Evolutionary conservation across 352 stramenopile genomes (phyloP).

Genomic region (Phytopythium vexans): DNA sequence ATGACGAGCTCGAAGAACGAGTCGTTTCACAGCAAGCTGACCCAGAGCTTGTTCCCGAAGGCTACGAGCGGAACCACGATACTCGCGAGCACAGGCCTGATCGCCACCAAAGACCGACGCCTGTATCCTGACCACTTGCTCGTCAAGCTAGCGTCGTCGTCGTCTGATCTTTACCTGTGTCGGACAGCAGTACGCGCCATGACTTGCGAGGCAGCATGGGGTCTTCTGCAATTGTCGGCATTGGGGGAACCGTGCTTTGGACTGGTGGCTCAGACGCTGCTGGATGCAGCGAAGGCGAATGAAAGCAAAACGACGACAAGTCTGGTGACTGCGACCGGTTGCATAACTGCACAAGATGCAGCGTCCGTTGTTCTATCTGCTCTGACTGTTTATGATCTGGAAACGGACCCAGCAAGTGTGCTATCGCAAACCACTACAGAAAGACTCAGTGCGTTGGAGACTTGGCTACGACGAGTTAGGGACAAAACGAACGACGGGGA

Average conservation of each 20-base stretch:
- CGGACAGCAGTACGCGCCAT: conserved; percentile 52
- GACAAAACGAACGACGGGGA: neutral
- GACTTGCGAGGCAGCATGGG: conserved; percentile 52
- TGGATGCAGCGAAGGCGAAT: conserved; percentile 30
- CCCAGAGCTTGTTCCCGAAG: conserved; percentile 64
- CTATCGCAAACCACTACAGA: conserved; percentile 2
- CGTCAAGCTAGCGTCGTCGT: conserved; percentile 55
- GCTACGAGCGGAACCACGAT: conserved; percentile 43
- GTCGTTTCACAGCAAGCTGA: conserved; percentile 33
- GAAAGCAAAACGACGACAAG: conserved; percentile 40
- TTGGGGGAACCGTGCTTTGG: conserved; percentile 41
- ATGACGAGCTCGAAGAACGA: conserved; percentile 1
- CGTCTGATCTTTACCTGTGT: conserved; percentile 44
- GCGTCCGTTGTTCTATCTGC: conserved; percentile 11
- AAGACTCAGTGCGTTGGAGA: neutral
- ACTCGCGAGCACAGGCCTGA: conserved; percentile 60
- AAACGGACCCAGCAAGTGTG: conserved; percentile 1
- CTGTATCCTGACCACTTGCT: conserved; percentile 68
- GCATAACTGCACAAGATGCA: conserved; percentile 18
- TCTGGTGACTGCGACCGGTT: conserved; percentile 18
- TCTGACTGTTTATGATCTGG: neutral
- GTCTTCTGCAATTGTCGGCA: conserved; percentile 46
- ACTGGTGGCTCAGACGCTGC: conserved; percentile 21
- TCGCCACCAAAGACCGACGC: conserved; percentile 70
- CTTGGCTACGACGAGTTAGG: neutral